Conservation (phyloP, 148 eudicot genomes). For the Rhododendron simsii region DNA sequence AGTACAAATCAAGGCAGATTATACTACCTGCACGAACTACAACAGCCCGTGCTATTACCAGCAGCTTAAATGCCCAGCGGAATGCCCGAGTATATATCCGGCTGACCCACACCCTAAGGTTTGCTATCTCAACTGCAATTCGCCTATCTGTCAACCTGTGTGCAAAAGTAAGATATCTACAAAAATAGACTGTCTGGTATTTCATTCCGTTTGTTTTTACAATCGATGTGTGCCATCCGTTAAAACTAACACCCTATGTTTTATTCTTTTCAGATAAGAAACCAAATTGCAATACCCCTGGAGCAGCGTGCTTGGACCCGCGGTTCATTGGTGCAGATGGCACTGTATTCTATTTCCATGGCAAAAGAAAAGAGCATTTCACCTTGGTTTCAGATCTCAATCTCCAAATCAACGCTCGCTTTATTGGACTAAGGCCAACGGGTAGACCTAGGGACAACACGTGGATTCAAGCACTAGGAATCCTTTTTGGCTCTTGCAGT, state of each 20-base stretch:
- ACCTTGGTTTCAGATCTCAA: conserved; percentile 13
- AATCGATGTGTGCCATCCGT: background rate
- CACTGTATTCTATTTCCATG: conserved; percentile 24
- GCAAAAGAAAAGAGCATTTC: conserved; percentile 21
- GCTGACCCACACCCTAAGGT: conserved; percentile 46
- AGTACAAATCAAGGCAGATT: conserved; percentile 13
- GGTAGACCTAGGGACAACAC: conserved; percentile 20
- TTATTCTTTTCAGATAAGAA: background rate
- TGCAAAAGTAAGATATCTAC: conserved; percentile 44
- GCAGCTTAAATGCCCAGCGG: conserved; percentile 38
- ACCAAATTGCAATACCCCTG: conserved; percentile 18
- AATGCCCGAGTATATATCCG: conserved; percentile 50
- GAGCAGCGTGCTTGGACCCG: conserved; percentile 25
- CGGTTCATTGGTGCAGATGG: conserved; percentile 25
- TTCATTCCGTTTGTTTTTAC: background rate
- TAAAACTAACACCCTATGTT: background rate
- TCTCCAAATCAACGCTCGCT: conserved; percentile 21
- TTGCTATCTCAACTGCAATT: conserved; percentile 50
- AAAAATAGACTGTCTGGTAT: background rate
- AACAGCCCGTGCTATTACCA: conserved; percentile 45
- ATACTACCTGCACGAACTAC: conserved; percentile 24
- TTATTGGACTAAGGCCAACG: conserved; percentile 16
- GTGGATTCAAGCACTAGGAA: conserved; percentile 24
- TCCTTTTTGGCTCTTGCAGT: conserved; percentile 17
- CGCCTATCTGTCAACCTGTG: conserved; percentile 50